phyloP scores from a whole-genome alignment of 805 yeast species.

The Saccharomycopsis sp. region DNA sequence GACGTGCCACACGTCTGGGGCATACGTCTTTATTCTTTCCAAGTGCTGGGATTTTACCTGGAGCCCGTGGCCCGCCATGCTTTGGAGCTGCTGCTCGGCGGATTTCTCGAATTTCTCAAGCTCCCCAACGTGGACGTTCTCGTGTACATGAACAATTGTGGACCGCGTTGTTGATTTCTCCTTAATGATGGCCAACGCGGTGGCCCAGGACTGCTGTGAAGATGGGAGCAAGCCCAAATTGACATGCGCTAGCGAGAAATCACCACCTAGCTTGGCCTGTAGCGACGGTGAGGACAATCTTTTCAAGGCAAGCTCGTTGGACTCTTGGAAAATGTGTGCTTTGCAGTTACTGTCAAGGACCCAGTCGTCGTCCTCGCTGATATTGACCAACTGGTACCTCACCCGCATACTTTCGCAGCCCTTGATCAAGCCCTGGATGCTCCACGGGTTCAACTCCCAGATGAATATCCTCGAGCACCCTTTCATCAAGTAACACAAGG shows the following conservation, averaged over 20 bases:
- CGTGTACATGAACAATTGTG: conserved; percentile 58
- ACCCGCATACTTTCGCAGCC: conserved; percentile 44
- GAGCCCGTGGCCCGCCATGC: conserved; percentile 11
- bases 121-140: conserved; percentile 38
- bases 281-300: conserved; percentile 29
- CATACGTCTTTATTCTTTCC: conserved; percentile 72
- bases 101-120: conserved; percentile 2
- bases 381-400: conserved; percentile 29
- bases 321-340: conserved; percentile 49
- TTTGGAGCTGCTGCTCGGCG: not conserved
- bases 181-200: conserved; percentile 29
- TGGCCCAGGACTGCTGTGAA: conserved; percentile 53
- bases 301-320: conserved; percentile 42
- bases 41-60: conserved; percentile 30
- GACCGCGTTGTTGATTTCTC: conserved; percentile 3
- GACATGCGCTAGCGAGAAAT: conserved; percentile 49
- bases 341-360: conserved; percentile 21
- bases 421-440: conserved; percentile 56
- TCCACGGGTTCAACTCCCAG: conserved; percentile 86
- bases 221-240: conserved; percentile 76
- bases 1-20: conserved; percentile 80
- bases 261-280: conserved; percentile 14
- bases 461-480: conserved; percentile 50
- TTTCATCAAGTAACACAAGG: conserved; percentile 52
- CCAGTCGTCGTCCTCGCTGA: conserved; percentile 27